Evolutionary conservation across 1,284 basidiomycete genomes (phyloP), one percentile per base, ranked within the genome.

Genomic region (Ganoderma leucocontextum): DNA sequence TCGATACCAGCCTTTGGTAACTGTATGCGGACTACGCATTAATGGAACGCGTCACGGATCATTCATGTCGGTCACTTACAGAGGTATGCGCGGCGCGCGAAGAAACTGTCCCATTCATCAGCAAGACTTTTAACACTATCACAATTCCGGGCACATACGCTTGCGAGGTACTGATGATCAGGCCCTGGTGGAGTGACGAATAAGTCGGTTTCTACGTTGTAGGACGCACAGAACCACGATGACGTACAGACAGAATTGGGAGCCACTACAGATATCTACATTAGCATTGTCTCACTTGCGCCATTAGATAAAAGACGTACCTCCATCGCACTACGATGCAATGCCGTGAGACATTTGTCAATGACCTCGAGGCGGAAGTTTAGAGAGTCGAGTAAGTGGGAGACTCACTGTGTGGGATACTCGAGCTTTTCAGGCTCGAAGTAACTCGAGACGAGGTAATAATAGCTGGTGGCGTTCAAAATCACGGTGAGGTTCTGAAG

Each of bases 21-120:
- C 52, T 55, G 7, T 19, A 55, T 19, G 29, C 2, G 15, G 17
- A 35, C 10, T 17, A 8, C 13, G 12, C 6, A 13, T 35, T 29
- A 35, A 29, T 13, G 15, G 17, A 33, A 17, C 3, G 15, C 15
- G 8, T 19, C 29, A 9, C 5, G 13, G 7, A 15, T 25, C 2
- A 19, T 29, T 6, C 4, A 2, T 55, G 15, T 19, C 0, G 13
- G 52, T 13, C 15, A 35, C 13, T 17, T 35, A 55, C 52, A 55
- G 52, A 55, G 25, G 17, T 55, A 55, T 29, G 52, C 52, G 5
- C 52, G 52, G 15, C 52, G 52, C 35, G 52, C 52, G 33, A 55
- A 55, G 29, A 55, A 55, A 8, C 52, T 55, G 17, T 13, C 15
- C 4, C 13, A 9, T 25, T 12, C 25, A 29, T 55, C 7, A 55